phyloP scores from a whole-genome alignment of 176 grass and related monocot species.

The Juncus inflexus region DNA sequence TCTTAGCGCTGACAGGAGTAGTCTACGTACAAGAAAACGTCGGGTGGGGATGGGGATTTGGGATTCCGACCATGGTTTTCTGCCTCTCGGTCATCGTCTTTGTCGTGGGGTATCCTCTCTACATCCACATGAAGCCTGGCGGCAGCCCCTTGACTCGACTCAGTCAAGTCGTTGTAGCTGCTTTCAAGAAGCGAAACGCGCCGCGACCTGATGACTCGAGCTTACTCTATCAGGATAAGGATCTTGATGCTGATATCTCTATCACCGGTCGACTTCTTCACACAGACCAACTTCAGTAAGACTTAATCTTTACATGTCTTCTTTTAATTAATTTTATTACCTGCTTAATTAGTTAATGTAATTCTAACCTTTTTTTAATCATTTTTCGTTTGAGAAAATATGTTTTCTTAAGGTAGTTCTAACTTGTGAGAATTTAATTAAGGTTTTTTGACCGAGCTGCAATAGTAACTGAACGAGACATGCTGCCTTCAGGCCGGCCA shows the following conservation, averaged over 20 bases:
- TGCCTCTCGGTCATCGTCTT: slow-evolving; percentile 43
- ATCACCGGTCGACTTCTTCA: slow-evolving; percentile 52
- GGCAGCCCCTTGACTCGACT: slow-evolving; percentile 59
- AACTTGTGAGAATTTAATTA: no score
- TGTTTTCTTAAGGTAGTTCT: not conserved
- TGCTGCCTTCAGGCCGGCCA: slow-evolving; percentile 44
- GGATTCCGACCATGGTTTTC: slow-evolving; percentile 56
- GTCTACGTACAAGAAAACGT: slow-evolving; percentile 67
- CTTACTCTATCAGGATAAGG: slow-evolving; percentile 54
- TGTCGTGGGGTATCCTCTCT: slow-evolving; percentile 50
- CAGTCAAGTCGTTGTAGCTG: slow-evolving; percentile 41
- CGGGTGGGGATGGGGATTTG: slow-evolving; percentile 65
- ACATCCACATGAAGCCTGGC: slow-evolving; percentile 45
- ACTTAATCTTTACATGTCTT: no score
- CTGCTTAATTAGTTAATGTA: no score
- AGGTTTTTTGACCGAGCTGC: slow-evolving; percentile 79
- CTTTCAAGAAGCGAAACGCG: slow-evolving; percentile 48
- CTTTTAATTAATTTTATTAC: no score
- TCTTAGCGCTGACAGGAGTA: slow-evolving; percentile 43
- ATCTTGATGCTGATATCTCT: slow-evolving; percentile 55
- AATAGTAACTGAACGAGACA: slow-evolving; percentile 47
- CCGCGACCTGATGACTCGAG: slow-evolving; percentile 30
- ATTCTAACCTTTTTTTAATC: not conserved
- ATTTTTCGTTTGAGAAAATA: not conserved
- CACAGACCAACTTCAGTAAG: slow-evolving; percentile 70